Evolutionary conservation across 495 filamentous ascomycete genomes (phyloP).

Genomic region (Neurospora terricola): DNA sequence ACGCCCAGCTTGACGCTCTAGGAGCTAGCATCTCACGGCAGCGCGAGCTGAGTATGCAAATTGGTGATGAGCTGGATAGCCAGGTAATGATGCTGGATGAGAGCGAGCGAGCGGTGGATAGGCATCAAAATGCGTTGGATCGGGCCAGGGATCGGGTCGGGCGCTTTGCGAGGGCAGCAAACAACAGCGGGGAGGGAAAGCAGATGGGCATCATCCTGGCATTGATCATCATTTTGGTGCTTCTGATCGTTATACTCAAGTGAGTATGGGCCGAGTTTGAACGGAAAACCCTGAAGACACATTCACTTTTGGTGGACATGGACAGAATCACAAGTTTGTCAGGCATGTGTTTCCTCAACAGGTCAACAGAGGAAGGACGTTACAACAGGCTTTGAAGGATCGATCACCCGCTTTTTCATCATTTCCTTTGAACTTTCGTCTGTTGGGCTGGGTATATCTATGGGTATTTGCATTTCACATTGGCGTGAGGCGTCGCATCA

Average conservation of each 20-base stretch:
- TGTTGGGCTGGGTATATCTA: neutral
- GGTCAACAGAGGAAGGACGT: neutral
- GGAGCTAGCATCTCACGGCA: constrained; percentile 84
- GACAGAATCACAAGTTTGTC: neutral
- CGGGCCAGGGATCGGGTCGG: constrained; percentile 62
- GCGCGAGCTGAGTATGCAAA: constrained; percentile 86
- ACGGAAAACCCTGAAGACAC: neutral
- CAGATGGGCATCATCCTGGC: constrained; percentile 68
- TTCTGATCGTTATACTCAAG: constrained; percentile 72
- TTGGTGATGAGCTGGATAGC: constrained; percentile 88
- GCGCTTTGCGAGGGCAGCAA: constrained; percentile 58
- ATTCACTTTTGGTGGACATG: neutral
- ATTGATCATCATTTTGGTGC: constrained; percentile 64
- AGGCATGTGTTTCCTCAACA: neutral
- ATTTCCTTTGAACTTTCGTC: neutral
- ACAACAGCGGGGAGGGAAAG: constrained; percentile 73
- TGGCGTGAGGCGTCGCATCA: neutral
- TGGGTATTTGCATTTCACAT: neutral
- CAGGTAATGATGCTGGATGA: constrained; percentile 85
- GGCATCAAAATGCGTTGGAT: constrained; percentile 66
- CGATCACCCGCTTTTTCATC: neutral
- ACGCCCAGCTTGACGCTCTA: constrained; percentile 82
- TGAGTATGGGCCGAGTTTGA: constrained; percentile 19
- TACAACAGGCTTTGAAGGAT: neutral
- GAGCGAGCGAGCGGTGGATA: constrained; percentile 69